Evolutionary conservation across 495 filamentous ascomycete species (phyloP).

Genomic region (Pyrenopolyporus hunteri): DNA sequence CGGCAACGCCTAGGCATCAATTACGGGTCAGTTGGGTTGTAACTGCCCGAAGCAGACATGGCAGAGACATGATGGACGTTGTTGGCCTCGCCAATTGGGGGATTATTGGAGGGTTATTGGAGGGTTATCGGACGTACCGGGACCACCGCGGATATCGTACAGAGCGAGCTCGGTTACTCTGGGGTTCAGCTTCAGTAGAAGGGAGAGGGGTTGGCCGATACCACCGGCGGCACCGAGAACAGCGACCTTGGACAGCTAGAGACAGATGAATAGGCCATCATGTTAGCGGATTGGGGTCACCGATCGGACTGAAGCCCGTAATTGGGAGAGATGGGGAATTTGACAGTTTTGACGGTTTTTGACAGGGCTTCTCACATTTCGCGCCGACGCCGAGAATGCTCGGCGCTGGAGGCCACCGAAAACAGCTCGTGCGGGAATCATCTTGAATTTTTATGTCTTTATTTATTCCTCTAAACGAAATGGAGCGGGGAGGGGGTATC

Average conservation of each 20-base stretch:
- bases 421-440: conserved; percentile 41
- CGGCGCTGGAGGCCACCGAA: conserved; percentile 71
- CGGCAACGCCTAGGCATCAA: conserved; percentile 79
- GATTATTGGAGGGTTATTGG: too few species aligned
- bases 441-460: conserved; percentile 12
- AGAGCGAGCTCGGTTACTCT: conserved; percentile 87
- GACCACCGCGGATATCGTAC: conserved; percentile 94
- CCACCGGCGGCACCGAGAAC: conserved; percentile 96
- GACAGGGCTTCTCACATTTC: conserved; percentile 67
- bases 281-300: conserved; percentile 15
- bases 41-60: neutral
- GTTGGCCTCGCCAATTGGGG: conserved; percentile 1
- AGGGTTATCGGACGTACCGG: conserved; percentile 65
- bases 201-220: conserved; percentile 96
- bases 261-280: conserved; percentile 29
- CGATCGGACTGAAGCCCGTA: conserved; percentile 14
- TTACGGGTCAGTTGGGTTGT: conserved; percentile 18
- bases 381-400: conserved; percentile 90
- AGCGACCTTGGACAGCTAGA: conserved; percentile 91
- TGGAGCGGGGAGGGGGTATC: neutral
- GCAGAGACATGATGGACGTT: neutral
- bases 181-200: conserved; percentile 98
- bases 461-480: conserved; percentile 2
- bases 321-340: conserved; percentile 18
- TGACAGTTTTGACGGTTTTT: too few species aligned